phyloP scores from a whole-genome alignment of 495 filamentous ascomycete species.

The Ascodesmis nigricans region DNA sequence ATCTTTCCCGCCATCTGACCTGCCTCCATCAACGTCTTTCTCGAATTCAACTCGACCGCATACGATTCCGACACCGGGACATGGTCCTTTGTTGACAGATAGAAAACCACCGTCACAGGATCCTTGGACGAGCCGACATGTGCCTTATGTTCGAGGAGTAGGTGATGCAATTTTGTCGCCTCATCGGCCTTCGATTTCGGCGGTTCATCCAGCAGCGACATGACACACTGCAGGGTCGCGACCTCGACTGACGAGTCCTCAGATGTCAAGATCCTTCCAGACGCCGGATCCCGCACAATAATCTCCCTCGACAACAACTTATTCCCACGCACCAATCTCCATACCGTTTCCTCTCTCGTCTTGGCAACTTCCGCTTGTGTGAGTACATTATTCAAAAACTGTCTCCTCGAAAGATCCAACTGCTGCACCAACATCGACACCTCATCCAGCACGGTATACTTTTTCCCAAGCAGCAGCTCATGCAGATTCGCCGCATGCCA shows the following conservation, averaged over 20 bases:
- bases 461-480: constrained; percentile 61
- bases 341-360: constrained; percentile 69
- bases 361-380: constrained; percentile 56
- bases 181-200: constrained; percentile 44
- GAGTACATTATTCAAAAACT: constrained; percentile 80
- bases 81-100: constrained; percentile 49
- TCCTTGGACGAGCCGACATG: constrained; percentile 51
- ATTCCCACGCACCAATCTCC: constrained; percentile 84
- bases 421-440: constrained; percentile 56
- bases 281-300: constrained; percentile 71
- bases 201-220: constrained; percentile 74
- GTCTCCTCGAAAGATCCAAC: constrained; percentile 61
- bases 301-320: constrained; percentile 79
- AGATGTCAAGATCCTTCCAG: constrained; percentile 67
- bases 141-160: constrained; percentile 62
- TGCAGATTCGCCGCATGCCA: constrained; percentile 97
- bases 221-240: constrained; percentile 74
- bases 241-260: constrained; percentile 87
- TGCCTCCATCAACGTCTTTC: constrained; percentile 39
- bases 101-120: constrained; percentile 53
- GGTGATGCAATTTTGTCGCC: constrained; percentile 48
- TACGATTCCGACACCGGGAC: constrained; percentile 63
- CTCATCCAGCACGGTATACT: constrained; percentile 61
- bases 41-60: constrained; percentile 52
- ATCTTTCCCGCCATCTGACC: constrained; percentile 36